Conservation (phyloP, 2,329 filamentous ascomycete species). For the Pseudonectria buxi region DNA sequence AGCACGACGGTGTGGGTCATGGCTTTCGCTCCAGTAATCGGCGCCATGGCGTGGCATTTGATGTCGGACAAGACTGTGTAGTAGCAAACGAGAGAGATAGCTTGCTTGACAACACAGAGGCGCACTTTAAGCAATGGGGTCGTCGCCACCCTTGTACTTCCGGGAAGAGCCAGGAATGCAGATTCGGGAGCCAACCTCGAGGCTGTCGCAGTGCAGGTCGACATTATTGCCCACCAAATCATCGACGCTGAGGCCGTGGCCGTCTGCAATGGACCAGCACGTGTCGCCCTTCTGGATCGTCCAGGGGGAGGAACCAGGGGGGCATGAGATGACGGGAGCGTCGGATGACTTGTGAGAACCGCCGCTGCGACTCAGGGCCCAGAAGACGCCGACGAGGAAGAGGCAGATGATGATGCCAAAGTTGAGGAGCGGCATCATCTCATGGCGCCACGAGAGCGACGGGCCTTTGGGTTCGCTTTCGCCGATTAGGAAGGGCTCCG, state of each 20-base stretch:
- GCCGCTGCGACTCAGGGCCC: slow-evolving; percentile 35
- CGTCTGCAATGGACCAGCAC: slow-evolving; percentile 46
- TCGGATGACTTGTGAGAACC: slow-evolving; percentile 12
- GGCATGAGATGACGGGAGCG: slow-evolving; percentile 15
- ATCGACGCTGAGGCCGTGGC: slow-evolving; percentile 35
- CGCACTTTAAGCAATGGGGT: slow-evolving; percentile 1
- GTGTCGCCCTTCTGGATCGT: slow-evolving; percentile 41
- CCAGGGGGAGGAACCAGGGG: slow-evolving; percentile 28
- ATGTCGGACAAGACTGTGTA: slow-evolving; percentile 1
- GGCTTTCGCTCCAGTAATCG: neutral
- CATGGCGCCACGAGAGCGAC: slow-evolving; percentile 40
- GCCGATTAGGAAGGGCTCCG: slow-evolving; percentile 26
- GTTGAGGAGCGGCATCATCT: slow-evolving; percentile 50
- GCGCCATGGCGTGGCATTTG: neutral
- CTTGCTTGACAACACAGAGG: neutral
- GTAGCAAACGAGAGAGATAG: neutral
- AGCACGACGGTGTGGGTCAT: slow-evolving; percentile 1
- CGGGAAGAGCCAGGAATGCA: slow-evolving; percentile 35
- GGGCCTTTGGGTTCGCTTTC: slow-evolving; percentile 14
- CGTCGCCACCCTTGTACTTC: neutral
- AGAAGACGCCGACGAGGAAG: slow-evolving; percentile 43
- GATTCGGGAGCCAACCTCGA: slow-evolving; percentile 35
- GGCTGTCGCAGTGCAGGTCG: slow-evolving; percentile 39
- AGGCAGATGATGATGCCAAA: slow-evolving; percentile 49
- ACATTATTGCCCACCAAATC: slow-evolving; percentile 39